Conservation (phyloP, 2,329 filamentous ascomycete species). For the Colletotrichum sp. region DNA sequence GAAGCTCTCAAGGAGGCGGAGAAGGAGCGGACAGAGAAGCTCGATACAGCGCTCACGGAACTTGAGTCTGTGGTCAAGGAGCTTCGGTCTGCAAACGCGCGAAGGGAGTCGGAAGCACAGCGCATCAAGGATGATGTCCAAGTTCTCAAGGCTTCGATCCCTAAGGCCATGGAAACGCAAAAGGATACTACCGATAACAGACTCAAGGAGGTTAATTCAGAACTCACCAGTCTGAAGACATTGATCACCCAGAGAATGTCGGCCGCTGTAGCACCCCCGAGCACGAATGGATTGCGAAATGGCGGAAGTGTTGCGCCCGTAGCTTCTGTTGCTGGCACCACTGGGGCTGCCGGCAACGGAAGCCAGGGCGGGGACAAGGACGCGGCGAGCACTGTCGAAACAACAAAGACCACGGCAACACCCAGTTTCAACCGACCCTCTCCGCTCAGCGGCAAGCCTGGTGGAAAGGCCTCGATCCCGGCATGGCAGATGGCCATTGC, state of each 20-base stretch:
- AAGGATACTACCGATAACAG: conserved; percentile 83
- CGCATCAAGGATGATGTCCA: conserved; percentile 87
- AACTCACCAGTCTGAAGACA: conserved; percentile 92
- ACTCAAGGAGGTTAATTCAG: conserved; percentile 82
- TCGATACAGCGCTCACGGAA: conserved; percentile 82
- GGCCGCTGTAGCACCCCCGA: conserved; percentile 26
- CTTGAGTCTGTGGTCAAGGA: conserved; percentile 84
- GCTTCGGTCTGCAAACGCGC: conserved; percentile 79
- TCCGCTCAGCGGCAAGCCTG: conserved; percentile 45
- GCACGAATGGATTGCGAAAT: conserved; percentile 28
- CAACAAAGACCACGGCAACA: conserved; percentile 34
- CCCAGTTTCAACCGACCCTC: conserved; percentile 29
- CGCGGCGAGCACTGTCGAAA: conserved; percentile 31
- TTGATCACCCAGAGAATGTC: conserved; percentile 73
- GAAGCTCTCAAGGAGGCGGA: conserved; percentile 87
- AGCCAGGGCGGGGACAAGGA: conserved; percentile 30
- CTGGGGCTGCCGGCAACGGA: conserved; percentile 30
- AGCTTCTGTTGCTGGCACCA: background rate
- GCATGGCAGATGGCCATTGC: conserved; percentile 80
- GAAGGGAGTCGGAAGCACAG: conserved; percentile 86
- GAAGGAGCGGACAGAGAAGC: conserved; percentile 78
- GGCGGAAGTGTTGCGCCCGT: conserved; percentile 26
- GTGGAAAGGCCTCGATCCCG: conserved; percentile 72
- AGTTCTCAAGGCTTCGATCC: conserved; percentile 82
- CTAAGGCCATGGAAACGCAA: conserved; percentile 86